Evolutionary conservation across 2,329 filamentous ascomycete genomes (phyloP), one percentile per base, ranked within the genome.

Genomic region (Cordyceps militaris): DNA sequence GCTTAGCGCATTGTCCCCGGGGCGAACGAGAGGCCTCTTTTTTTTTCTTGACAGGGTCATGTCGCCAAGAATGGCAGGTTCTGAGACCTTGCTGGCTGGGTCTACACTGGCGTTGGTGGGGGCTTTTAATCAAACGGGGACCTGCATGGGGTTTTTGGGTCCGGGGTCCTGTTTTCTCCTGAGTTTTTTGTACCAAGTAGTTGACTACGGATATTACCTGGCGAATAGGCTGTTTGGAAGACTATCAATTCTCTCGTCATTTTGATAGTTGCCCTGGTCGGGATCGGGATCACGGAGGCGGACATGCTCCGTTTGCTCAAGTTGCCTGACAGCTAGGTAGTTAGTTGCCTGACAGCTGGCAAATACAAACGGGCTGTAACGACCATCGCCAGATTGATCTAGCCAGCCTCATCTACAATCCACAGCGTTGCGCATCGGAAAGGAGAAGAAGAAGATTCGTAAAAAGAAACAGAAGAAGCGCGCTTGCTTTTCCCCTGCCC

Each of bases 91-190:
- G 4, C 32, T 30, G 19, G 19, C 13, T 3, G 14, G n/a, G 38
- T 30, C 34, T n/a, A n/a, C n/a, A 24, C 47, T 47, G 14, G 32
- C 6, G 48, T 11, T 5, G 5, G 52, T 55, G 52, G 52, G 52
- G 52, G 10, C 21, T 44, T n/a, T 44, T 55, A 55, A 55, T 55
- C 42, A 55, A 55, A 55, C 52, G 28, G 51, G 52, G 48, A 32
- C n/a, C 38, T 26, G 24, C 38, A 54, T 46, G 23, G n/a, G 16
- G 16, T 16, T n/a, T n/a, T 26, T 28, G 11, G 8, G 14, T 24
- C 44, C 30, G 21, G 13, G 21, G n/a, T n/a, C n/a, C n/a, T 21
- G 38, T 21, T 13, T 36, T 55, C 52, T 55, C 52, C 52, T 55
- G 52, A 55, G 26, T 53, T 34, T 26, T 24, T 50, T 30, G n/a